A percentile compares a stretch with the other conserved stretches of the same genome.
Conservation (phyloP, 495 filamentous ascomycete species). For the Penicillium argentinense region DNA sequence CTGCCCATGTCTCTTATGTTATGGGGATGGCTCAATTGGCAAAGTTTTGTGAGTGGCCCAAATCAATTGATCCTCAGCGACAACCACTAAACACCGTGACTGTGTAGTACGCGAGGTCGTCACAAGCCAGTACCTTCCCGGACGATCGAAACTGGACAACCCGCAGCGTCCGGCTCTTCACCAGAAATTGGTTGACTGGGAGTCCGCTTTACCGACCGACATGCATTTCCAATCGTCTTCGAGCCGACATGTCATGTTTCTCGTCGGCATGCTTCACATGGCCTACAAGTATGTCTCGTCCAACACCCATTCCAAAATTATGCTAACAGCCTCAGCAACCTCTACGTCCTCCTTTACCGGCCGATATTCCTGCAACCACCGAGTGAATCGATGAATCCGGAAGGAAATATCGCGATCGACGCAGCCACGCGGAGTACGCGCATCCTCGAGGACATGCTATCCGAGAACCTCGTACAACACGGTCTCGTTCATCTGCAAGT, state of each 20-base stretch:
- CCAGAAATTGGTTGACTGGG: constrained; percentile 35
- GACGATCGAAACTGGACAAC: constrained; percentile 26
- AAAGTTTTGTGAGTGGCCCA: constrained; percentile 30
- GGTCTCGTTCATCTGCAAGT: constrained; percentile 45
- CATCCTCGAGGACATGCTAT: constrained; percentile 48
- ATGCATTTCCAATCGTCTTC: constrained; percentile 30
- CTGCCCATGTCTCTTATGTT: constrained; percentile 36
- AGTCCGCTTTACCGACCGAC: constrained; percentile 31
- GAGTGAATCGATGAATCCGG: constrained; percentile 14
- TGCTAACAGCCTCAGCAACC: constrained; percentile 26
- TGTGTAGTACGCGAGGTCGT: constrained; percentile 41
- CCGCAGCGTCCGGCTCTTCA: constrained; percentile 29
- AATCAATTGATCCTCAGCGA: not conserved
- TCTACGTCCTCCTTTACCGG: constrained; percentile 42
- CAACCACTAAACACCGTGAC: not conserved
- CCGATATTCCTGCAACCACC: constrained; percentile 34
- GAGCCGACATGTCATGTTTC: constrained; percentile 31
- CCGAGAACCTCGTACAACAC: constrained; percentile 46
- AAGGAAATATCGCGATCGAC: constrained; percentile 40
- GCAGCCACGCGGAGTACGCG: constrained; percentile 44
- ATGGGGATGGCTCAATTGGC: constrained; percentile 46
- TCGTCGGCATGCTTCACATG: constrained; percentile 45
- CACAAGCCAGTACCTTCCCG: constrained; percentile 41
- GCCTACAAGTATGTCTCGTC: constrained; percentile 38
- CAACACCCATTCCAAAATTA: not conserved